Evolutionary conservation across 495 filamentous ascomycete genomes (phyloP), one percentile per base, ranked within the genome.

Genomic region (Astrothelium subdiscretum): DNA sequence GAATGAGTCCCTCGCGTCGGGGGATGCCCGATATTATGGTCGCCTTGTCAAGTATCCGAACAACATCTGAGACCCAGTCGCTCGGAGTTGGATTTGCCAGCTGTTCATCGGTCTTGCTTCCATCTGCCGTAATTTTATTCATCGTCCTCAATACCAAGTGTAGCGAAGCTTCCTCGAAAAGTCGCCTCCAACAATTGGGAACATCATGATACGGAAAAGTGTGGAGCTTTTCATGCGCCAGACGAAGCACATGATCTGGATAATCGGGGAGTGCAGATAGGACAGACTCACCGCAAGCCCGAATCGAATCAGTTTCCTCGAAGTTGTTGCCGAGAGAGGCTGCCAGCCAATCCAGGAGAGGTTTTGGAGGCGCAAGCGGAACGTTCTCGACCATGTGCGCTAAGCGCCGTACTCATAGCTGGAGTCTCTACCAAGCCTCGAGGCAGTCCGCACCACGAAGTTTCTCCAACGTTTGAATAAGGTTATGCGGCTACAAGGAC

Each of bases 1-100:
- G 80, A 57, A 92, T 79, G 68, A 84, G 77, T n/a, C 67, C 71
- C 62, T 81, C 80, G n/a, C 87, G 81, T 2, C 80, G 71, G 2
- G 85, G 83, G 0, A 84, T 88, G 0, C 92, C 94, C 26, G 90
- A 81, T 71, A 96, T 85, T 57, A 96, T 92, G 57, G 94, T 68
- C 0, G 89, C 87, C 70, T 85, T 85, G 65, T 98, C 94, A 0
- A 96, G 79, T 2, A 77, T 73, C 59, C 79, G 74, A 26, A 96
- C 79, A n/a, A 85, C 77, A 13, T 76, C 73, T 15, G 66, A 58
- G 6, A 72, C 31, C 70, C 73, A 73, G 62, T 74, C 70, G n/a
- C 3, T 20, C 31, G 22, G 48, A 13, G 52, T 11, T 12, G 51
- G 0, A 2, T 15, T 29, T 11, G 48, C 2, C 15, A 5, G 6